Evolutionary conservation across 2,329 filamentous ascomycete genomes (phyloP), one percentile per base, ranked within the genome.

Genomic region (Aspergillus terreus): DNA sequence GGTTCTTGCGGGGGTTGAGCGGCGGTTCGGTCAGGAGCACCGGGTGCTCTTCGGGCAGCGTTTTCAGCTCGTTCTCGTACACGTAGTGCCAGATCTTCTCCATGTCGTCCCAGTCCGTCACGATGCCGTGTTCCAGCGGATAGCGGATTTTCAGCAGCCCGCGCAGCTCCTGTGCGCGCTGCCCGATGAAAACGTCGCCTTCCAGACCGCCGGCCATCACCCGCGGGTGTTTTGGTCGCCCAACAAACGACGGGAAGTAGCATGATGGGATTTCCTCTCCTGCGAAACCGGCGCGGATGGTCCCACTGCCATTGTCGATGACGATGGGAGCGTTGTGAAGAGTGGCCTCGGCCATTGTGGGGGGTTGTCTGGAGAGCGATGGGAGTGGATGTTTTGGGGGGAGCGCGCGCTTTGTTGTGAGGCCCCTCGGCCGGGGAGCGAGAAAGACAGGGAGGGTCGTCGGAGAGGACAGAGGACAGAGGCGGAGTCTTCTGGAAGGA

Each of bases 101-200:
- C 94, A 99, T 99, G 69, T 99, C 94, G 69, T 97, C 94, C 94
- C 94, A 99, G 73, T 99, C 91, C 62, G 94, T 99, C 57, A 99
- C 94, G 65, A 99, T 95, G 63, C 94, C 94, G 71, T 99, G 94
- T 76, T 97, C 94, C 50, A 99, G 78, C 42, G 94, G 94, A 70
- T 97, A 97, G 59, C 85, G 82, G 64, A 99, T 96, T 82, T 97
- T 99, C 63, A 99, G 81, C 55, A 99, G 78, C 3, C 94, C 94
- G 66, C 92, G 85, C 65, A 96, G 80, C 68, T 97, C 92, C 63
- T 91, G 88, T 53, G 92, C 92, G 71, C 90, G 87, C 64, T 92
- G 87, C 47, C 94, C 94, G 70, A 99, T 96, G 73, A 99, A 99
- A 47, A 95, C 87, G 69, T 99, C 94, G 46, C 94, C 94, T 75